Base-by-base conservation (phyloP, 2,329 filamentous ascomycete genomes). In the Fusarium brachygibbosum region DNA sequence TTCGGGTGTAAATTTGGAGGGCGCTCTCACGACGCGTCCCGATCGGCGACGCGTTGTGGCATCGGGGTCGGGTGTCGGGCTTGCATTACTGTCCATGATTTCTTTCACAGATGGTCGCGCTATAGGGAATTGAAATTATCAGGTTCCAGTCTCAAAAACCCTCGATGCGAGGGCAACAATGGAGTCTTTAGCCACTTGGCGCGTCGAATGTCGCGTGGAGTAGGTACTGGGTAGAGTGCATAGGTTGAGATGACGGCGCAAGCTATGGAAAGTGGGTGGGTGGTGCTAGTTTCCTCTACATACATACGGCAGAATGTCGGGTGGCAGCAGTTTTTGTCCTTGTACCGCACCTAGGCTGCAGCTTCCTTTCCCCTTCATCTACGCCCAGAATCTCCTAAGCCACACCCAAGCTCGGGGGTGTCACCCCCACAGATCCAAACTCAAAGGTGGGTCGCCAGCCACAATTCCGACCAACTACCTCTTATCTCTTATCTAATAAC, bases 21-120 rank as follows among this genome's bases (percentile, higher is more conserved):
- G 87, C 35, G 82, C 83, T 75, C 83, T 87, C 66, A 88, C 84
- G 82, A 89, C 88, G 87, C 88, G 88, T 87, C 88, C 88, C 37
- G 90, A 92, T 70, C 88, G 87, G 79, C 90, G 89, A 84, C 86
- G 85, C 80, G 84, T 82, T 75, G 83, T 82, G 63, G 82, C 79
- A 66, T 84, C 82, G 65, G 82, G 81, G 57, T 85, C 84, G 65
- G 85, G 83, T 50, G 86, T 85, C 69, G 82, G 81, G 75, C 82
- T 85, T 78, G 84, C 82, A 80, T 86, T 86, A 75, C 83, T 85
- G 73, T 88, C 85, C 80, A 85, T 83, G 70, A 77, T 84, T 76
- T 85, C 63, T 67, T 57, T 58, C 51, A 63, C 44, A 31, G 69
- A 56, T 37, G 57, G 57, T 69, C 73, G 72, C 64, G 65, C 58